Base-by-base conservation (phyloP, 768 basidiomycete species). In the Boletus rufocinnamomeus region DNA sequence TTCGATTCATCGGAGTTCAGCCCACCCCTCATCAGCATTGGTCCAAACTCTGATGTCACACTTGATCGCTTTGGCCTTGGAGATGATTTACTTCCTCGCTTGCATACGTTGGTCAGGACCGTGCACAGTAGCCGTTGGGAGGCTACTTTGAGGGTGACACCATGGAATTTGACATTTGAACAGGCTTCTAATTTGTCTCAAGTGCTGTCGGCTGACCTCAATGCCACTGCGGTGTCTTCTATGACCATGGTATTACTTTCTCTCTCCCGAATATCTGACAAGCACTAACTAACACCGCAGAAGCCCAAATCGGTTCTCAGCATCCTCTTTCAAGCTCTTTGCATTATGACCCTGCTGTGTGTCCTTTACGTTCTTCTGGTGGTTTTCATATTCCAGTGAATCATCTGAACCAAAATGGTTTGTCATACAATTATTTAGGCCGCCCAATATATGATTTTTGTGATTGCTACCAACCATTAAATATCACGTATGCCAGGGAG, bases 141-240 rank as follows among this genome's bases (percentile, higher is more conserved):
- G 30, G 51, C 47, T n/a, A 28, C 14, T 9, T 16, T 59, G 19
- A 3, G 50, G 3, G 50, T 43, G 10, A 5, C 25, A 4, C 35
- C 23, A 25, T 58, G 53, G 50, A 52, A 52, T 48, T 50, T 61
- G 11, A 27, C 60, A 17, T 56, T 35, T 6, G 50, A 58, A 37
- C 60, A 63, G 46, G 62, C 52, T 2, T 41, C 32, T 6, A 52
- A 61, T 45, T 17, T 53, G 34, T 9, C 52, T 19, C 2, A 3
- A 17, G 52, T 6, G 4, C 48, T 49, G 6, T 17, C n/a, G 3
- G 48, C 32, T 6, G 32, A 49, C 21, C 28, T 49, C 27, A 34
- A 21, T 13, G 48, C 8, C n/a, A 34, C n/a, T 5, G 23, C 4
- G 6, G 13, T 7, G 19, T 3, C 30, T 34, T 19, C 48, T 34